Percentiles rank a stretch among this genome's conserved stretches.
These are phyloP conservation scores for Leishmania arabica DNA, from an alignment of 208 protist genomes.

Conservation along the genomic window DNA sequence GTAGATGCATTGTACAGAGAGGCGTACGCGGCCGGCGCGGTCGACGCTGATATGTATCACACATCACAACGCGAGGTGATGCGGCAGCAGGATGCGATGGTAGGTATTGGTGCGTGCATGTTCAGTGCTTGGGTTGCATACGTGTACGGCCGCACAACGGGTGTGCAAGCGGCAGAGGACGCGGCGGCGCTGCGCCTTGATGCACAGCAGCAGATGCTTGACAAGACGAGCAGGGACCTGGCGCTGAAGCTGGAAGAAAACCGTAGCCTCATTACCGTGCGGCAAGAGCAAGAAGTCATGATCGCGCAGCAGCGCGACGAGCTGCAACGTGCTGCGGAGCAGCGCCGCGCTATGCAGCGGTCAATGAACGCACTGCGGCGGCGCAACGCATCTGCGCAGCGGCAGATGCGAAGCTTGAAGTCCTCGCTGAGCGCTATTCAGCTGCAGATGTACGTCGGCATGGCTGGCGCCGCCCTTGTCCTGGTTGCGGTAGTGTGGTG, in stretches of 20 bases:
- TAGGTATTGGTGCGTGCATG: conserved; percentile 23
- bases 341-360: conserved; percentile 17
- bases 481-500: conserved; percentile 23
- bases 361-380: conserved; percentile 12
- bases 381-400: conserved; percentile 17
- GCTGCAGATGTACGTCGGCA: conserved; percentile 18
- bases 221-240: conserved; percentile 18
- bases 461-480: conserved; percentile 15
- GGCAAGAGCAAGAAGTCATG: conserved; percentile 22
- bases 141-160: conserved; percentile 30
- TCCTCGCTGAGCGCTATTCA: conserved; percentile 16
- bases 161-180: conserved; percentile 10
- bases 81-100: conserved; percentile 25
- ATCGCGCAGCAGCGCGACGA: conserved; percentile 20
- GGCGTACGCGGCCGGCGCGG: conserved; percentile 39
- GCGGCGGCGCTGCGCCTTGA: conserved; percentile 13
- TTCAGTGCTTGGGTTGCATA: conserved; percentile 38
- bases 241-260: conserved; percentile 15
- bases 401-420: conserved; percentile 18
- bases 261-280: conserved; percentile 3
- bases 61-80: conserved; percentile 36
- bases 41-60: conserved; percentile 38
- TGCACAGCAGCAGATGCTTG: conserved; percentile 21
- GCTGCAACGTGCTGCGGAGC: conserved; percentile 18
- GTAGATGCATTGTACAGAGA: conserved; percentile 43